A percentile compares a stretch with the other conserved stretches of the same genome.
phyloP scores from a whole-genome alignment of 2,329 filamentous ascomycete species.

The Fusarium duplospermum region DNA sequence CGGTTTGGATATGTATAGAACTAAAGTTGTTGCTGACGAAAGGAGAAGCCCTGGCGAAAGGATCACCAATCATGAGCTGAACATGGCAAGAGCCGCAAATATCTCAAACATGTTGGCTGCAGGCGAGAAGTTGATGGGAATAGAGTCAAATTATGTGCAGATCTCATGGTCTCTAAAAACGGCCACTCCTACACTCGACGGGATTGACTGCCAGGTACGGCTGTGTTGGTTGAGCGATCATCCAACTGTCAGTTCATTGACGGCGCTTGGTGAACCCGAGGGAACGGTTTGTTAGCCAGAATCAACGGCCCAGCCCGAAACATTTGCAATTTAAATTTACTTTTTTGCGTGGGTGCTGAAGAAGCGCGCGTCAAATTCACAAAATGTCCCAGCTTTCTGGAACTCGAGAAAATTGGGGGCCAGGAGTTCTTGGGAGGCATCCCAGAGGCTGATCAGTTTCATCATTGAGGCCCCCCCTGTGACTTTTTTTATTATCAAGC shows the following conservation, averaged over 20 bases:
- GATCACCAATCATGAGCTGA: conserved; percentile 15
- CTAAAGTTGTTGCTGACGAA: not conserved
- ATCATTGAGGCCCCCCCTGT: not conserved
- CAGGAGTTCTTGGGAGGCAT: conserved; percentile 23
- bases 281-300: conserved; percentile 10
- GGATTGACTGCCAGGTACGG: not conserved
- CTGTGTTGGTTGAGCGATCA: not conserved
- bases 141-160: not conserved
- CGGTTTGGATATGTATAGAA: conserved; percentile 2
- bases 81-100: not conserved
- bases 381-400: not conserved
- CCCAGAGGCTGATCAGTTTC: conserved; percentile 5
- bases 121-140: not conserved
- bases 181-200: not conserved
- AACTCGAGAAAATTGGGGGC: not conserved
- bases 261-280: conserved; percentile 21
- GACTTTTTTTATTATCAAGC: not conserved
- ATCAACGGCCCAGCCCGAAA: conserved; percentile 10
- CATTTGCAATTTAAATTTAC: not conserved
- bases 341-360: not conserved
- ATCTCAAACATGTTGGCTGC: conserved; percentile 6
- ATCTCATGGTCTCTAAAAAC: not conserved
- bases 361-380: not conserved
- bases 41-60: not conserved
- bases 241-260: not conserved